Conservation (phyloP, 306 rosid species). For the Trichosanthes truncata region DNA sequence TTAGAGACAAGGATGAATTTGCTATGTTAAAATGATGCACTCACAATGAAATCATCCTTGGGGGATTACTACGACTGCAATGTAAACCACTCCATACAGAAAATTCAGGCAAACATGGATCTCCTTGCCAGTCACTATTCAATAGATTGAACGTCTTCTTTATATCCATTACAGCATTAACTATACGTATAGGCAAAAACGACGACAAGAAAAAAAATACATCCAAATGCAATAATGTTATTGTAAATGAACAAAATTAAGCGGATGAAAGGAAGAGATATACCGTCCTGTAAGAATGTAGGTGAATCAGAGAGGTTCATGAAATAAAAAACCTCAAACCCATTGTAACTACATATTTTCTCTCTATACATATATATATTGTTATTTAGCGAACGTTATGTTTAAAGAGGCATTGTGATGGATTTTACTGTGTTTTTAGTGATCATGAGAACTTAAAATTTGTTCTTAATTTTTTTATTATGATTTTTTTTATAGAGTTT, state of each 20-base stretch:
- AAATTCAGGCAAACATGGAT: not conserved
- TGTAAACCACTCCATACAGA: conserved; percentile 18
- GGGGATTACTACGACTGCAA: conserved; percentile 3
- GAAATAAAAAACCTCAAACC: no score
- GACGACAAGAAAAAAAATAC: no score
- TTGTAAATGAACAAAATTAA: not conserved
- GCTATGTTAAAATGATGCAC: conserved; percentile 5
- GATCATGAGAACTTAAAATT: no score
- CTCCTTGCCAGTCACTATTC: not conserved
- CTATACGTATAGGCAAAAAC: not conserved
- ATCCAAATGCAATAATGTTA: not conserved
- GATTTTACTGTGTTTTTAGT: no score
- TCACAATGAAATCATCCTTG: conserved; percentile 30
- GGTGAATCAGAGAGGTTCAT: no score
- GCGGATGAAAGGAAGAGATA: not conserved
- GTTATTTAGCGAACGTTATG: no score
- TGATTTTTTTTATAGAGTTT: no score
- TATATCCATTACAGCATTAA: conserved; percentile 3
- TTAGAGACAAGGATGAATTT: not conserved
- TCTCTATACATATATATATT: no score
- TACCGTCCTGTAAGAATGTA: no score
- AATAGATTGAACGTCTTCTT: not conserved
- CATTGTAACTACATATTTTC: no score
- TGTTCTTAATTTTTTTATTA: no score
- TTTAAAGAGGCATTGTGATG: no score